Evolutionary conservation across 805 yeast genomes (phyloP), one percentile per base, ranked within the genome.

Genomic region (Saccharomyces cerevisiae): DNA sequence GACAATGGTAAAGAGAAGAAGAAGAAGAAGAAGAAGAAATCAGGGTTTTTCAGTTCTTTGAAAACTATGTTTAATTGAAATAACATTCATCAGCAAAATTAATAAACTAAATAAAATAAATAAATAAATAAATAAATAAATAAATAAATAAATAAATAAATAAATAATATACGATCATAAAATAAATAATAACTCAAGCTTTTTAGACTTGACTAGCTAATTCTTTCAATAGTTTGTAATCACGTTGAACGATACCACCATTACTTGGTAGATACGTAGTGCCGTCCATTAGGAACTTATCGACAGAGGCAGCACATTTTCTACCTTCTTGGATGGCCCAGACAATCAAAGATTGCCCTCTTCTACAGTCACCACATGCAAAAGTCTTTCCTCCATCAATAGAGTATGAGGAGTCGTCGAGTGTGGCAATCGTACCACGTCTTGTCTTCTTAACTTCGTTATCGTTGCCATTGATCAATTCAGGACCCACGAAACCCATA

Each of bases 301-400:
- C 99, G 59, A 92, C 95, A 63, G 89, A 90, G 61, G 96, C 80
- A 41, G 99, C 99, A 81, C 97, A 90, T 74, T 92, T 97, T 77
- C 98, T 85, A 61, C 99, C 99, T 75, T 92, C 99, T 76, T 94
- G 98, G 63, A 92, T 92, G 75, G 98, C 99, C 98, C 98, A 94
- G 53, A 92, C 99, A 70, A 92, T 92, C 71, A 92, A 81, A 2
- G 97, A 89, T 77, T 92, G 99, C 29, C 99, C 99, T 75, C 98
- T 85, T 79, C 99, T 87, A 76, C 98, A 94, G 73, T 92, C 99
- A 74, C 99, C 99, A 51, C 98, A 97, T 50, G 97, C 89, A 67
- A 91, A 92, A 57, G 90, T 67, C 63, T 89, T 90, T 56, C 78
- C 86, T 11, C 74, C 74, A 32, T 73, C 71, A 54, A 89, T 90